Base-by-base conservation (phyloP, 225 moss, liverwort and hornwort species). In the Pseudisothecium myosuroides region DNA sequence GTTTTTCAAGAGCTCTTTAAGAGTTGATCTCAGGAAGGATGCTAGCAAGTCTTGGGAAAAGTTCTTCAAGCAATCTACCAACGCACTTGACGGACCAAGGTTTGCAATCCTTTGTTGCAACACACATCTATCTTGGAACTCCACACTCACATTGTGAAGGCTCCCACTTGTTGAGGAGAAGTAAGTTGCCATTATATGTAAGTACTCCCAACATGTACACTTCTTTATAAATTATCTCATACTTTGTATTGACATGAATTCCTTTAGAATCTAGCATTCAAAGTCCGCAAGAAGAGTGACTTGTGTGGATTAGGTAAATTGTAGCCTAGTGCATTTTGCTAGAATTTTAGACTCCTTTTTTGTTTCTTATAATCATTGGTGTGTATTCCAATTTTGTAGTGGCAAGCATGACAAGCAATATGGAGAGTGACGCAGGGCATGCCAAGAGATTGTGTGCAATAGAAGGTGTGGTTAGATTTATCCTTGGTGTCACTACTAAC, bases 261-360 rank as follows among this genome's bases (percentile, higher is more conserved):
- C 9, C 0, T 45, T 45, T 28, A 45, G 17, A 73, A 28, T 17
- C n/a, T n/a, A 0, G 45, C 5, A 3, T 45, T 17, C 6, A 17
- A 29, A 6, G 2, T 6, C 1, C 4, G 1, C 1, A 73, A 45
- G 3, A 43, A 45, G n/a, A n/a, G n/a, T 45, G 29, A 45, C 6
- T 28, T 73, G 29, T 43, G 3, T 9, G 1, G 9, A 2, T 9
- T 2, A 2, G 0, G 0, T 17, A 29, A 43, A 28, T 73, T 3
- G 3, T 0, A 28, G 4, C 27, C 6, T 28, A 27, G 0, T 73
- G 4, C 0, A 17, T 29, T 27, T 73, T 73, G 29, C 23, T 0
- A 4, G 0, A 41, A 14, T 5, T 71, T 1, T 0, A 26, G 2
- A 41, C 0, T 24, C 14, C 1, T 39, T 71, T 67, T 21, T 24